Evolutionary conservation across 1,284 basidiomycete species (phyloP).

Genomic region (Heimioporus retisporus): DNA sequence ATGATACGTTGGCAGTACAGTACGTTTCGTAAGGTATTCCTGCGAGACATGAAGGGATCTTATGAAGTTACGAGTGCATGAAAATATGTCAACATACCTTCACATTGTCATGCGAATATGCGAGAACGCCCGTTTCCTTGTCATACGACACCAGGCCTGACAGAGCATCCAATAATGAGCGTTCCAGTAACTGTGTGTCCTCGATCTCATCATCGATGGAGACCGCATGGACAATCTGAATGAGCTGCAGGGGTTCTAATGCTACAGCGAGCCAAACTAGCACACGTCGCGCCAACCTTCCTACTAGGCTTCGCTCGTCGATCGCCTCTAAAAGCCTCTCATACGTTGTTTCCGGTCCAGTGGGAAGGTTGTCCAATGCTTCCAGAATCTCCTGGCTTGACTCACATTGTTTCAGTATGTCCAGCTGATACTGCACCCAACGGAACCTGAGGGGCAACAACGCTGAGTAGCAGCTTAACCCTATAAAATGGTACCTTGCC

Average conservation of each 20-base stretch:
- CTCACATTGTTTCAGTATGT: constrained; percentile 8
- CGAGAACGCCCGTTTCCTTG: background rate
- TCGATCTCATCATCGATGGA: background rate
- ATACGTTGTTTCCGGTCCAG: constrained; percentile 1
- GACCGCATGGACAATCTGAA: constrained; percentile 6
- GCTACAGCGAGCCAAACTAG: constrained; percentile 9
- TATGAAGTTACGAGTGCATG: no score
- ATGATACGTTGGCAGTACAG: constrained; percentile 1
- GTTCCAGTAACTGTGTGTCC: background rate
- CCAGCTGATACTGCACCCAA: constrained; percentile 17
- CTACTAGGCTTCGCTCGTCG: constrained; percentile 6
- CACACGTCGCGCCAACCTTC: constrained; percentile 6
- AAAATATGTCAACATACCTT: background rate
- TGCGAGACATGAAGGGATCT: background rate
- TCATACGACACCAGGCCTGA: constrained; percentile 13
- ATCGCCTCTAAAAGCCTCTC: background rate
- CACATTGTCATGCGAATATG: constrained; percentile 5
- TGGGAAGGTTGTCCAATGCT: background rate
- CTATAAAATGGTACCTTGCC: background rate
- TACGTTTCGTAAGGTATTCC: constrained; percentile 2
- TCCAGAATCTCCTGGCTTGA: background rate
- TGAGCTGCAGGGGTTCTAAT: constrained; percentile 2
- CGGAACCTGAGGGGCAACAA: constrained; percentile 1
- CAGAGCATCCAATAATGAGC: background rate
- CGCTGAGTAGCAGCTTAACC: background rate